Conservation (phyloP, 2,329 filamentous ascomycete species). For the Aspergillus alliaceus region DNA sequence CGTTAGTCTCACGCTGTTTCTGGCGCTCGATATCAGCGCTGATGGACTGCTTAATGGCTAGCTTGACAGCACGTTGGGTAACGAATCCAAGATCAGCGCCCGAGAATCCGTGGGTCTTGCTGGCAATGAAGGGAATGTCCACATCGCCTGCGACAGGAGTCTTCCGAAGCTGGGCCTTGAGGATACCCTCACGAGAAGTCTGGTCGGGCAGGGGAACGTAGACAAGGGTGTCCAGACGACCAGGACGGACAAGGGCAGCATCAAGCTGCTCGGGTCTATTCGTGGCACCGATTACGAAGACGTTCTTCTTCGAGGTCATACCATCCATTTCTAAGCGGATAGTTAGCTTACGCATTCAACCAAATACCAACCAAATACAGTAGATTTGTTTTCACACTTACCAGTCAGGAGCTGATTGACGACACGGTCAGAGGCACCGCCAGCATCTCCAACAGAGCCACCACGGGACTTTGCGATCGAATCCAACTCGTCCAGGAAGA, state of each 20-base stretch:
- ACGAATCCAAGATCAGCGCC: conserved; percentile 99
- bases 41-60: conserved; percentile 98
- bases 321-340: conserved; percentile 81
- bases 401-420: conserved; percentile 98
- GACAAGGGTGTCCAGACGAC: conserved; percentile 96
- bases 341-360: conserved; percentile 40
- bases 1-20: conserved; percentile 84
- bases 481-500: conserved; percentile 98
- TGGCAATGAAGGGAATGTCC: conserved; percentile 86
- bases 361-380: no score
- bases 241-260: conserved; percentile 94
- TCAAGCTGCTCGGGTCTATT: conserved; percentile 99
- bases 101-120: conserved; percentile 97
- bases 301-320: conserved; percentile 99
- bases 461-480: conserved; percentile 99
- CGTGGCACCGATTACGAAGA: conserved; percentile 98
- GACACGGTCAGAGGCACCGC: conserved; percentile 97
- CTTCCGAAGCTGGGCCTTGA: conserved; percentile 96
- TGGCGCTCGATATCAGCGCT: conserved; percentile 80
- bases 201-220: conserved; percentile 97
- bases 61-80: conserved; percentile 97
- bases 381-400: conserved; percentile 41
- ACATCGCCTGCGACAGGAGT: conserved; percentile 87
- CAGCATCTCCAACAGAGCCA: conserved; percentile 91
- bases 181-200: conserved; percentile 81